Base-by-base conservation (phyloP, 306 rosid species). In the Medicago ruthenica region DNA sequence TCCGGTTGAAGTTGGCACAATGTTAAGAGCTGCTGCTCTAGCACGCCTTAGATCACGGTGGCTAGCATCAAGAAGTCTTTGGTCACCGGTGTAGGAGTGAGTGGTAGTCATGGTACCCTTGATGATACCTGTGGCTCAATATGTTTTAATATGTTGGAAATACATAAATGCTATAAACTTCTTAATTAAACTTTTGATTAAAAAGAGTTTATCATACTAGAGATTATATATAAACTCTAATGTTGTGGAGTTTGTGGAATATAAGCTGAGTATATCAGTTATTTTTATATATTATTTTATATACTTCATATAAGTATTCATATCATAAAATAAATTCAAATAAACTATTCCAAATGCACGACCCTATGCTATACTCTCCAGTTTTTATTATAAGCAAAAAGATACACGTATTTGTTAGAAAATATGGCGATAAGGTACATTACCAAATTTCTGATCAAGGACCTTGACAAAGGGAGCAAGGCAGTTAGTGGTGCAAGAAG, bases 91-190 rank as follows among this genome's bases (percentile, higher is more conserved):
- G 92, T 95, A 95, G 17, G 98, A 95, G 79, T 95, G 98, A 44
- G 98, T 95, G 17, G 98, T 95, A 0, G 98, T 95, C 98, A 95
- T 95, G 40, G 98, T 95, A 14, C 98, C 98, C 91, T 95, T 95
- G 67, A 95, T 92, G 55, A 95, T 95, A 54, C 97, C 95, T 87
- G 77, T 61, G 4, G 2, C 2, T 7, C 7, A 22, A 21, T 22
- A 12, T 0, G 1, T 22, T 9, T 6, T 22, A 7, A 13, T 60
- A 60, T 27, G 66, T 60, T 60, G 22, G 60, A 54, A 17, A 17
- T 8, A 9, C 24, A 54, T 11, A 18, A 53, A 34, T 34, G 37
- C 7, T 0, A 34, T 34, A 34, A 34, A 34, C 37, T 4, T 0
- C 15, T 53, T 53, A 53, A 5, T 47, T 13, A 51, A 16, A 16